Percentiles rank a stretch among this genome's conserved stretches.
These are phyloP conservation scores for Amylostereum areolatum DNA, from an alignment of 1,284 basidiomycete genomes.

Conservation along the genomic window DNA sequence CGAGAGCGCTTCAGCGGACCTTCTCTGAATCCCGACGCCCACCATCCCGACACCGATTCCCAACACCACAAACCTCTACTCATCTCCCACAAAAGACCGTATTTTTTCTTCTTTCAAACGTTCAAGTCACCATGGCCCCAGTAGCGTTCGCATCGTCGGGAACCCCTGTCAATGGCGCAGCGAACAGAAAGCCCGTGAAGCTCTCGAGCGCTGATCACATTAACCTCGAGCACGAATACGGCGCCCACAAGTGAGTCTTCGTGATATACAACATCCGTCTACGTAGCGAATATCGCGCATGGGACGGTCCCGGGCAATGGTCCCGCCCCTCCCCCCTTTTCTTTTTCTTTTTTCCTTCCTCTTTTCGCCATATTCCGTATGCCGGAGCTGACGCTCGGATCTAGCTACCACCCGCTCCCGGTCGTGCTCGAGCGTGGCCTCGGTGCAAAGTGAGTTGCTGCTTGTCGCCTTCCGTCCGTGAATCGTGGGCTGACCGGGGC, in stretches of 20 bases:
- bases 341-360: conserved; percentile 5
- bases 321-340: too few relatives aligned
- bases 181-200: not conserved
- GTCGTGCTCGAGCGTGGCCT: conserved; percentile 89
- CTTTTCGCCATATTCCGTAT: not conserved
- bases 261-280: not conserved
- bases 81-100: too few relatives aligned
- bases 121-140: too few relatives aligned
- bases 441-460: conserved; percentile 75
- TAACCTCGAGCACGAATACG: conserved; percentile 75
- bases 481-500: conserved; percentile 14
- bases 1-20: too few relatives aligned
- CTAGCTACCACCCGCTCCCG: conserved; percentile 93
- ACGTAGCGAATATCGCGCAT: too few relatives aligned
- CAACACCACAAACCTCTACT: too few relatives aligned
- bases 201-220: conserved; percentile 57
- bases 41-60: too few relatives aligned
- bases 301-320: not conserved
- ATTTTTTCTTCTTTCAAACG: too few relatives aligned
- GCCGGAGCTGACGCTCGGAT: not conserved
- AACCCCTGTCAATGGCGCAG: too few relatives aligned
- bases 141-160: too few relatives aligned
- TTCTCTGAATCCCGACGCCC: too few relatives aligned
- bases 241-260: conserved; percentile 80
- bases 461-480: conserved; percentile 20